These are phyloP conservation scores for Trametes cingulata DNA, from an alignment of 768 basidiomycete genomes.

Conservation along the genomic window DNA sequence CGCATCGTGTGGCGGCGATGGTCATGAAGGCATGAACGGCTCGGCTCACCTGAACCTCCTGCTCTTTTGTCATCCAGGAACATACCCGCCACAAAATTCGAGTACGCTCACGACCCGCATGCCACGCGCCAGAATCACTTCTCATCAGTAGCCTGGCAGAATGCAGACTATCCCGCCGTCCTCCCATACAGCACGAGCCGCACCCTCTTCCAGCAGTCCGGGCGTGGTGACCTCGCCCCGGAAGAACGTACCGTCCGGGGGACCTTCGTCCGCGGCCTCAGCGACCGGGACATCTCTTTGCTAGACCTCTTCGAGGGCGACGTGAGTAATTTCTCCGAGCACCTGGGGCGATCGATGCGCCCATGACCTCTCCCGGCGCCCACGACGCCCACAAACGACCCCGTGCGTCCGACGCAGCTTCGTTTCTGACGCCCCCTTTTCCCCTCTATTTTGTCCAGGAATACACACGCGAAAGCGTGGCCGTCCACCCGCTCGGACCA, in stretches of 20 bases:
- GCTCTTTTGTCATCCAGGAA: conserved; percentile 44
- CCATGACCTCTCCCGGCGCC: background rate
- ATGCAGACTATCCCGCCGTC: conserved; percentile 83
- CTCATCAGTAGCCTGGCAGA: conserved; percentile 35
- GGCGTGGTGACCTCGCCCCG: conserved; percentile 42
- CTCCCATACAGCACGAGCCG: conserved; percentile 56
- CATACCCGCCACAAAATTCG: conserved; percentile 82
- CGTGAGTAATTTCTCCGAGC: conserved; percentile 42
- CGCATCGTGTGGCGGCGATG: too few species aligned
- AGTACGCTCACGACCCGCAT: conserved; percentile 36
- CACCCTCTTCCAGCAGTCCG: conserved; percentile 41
- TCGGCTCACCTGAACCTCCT: background rate
- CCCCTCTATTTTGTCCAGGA: conserved; percentile 49
- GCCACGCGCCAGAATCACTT: background rate
- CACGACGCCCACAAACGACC: background rate
- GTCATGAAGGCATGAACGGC: background rate
- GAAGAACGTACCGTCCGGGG: conserved; percentile 79
- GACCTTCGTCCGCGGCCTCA: conserved; percentile 74
- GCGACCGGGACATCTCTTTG: conserved; percentile 56
- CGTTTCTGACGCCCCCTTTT: background rate
- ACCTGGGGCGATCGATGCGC: background rate
- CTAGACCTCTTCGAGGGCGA: conserved; percentile 84
- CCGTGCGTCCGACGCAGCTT: background rate
- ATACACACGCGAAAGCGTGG: conserved; percentile 60
- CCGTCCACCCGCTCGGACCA: conserved; percentile 55